These are phyloP conservation scores for Leccinum griseonigrum DNA, from an alignment of 1,284 basidiomycete species.

Conservation along the genomic window DNA sequence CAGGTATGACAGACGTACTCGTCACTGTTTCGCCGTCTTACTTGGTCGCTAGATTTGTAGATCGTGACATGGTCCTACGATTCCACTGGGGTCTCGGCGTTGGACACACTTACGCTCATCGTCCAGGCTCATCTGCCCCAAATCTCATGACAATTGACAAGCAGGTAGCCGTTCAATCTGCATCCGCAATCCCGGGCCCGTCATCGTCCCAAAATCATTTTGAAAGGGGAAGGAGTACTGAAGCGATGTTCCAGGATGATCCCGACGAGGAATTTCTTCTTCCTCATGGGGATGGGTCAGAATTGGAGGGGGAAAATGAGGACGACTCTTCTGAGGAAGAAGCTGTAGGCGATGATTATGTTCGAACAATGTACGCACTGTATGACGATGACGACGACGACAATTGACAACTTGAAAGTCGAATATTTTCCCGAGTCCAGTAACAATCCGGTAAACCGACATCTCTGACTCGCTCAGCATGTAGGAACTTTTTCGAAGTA, in stretches of 20 bases:
- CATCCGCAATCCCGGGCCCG: neutral
- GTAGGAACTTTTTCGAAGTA: too few species aligned
- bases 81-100: too few species aligned
- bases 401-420: neutral
- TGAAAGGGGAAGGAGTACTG: neutral
- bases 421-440: too few species aligned
- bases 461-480: too few species aligned
- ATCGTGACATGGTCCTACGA: too few species aligned
- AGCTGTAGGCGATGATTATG: neutral
- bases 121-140: neutral
- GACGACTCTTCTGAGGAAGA: neutral
- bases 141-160: neutral
- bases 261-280: neutral
- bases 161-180: neutral
- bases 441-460: too few species aligned
- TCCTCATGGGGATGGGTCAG: neutral
- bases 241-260: neutral
- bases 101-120: too few species aligned
- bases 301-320: neutral
- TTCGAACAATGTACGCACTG: neutral
- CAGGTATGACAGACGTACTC: too few species aligned
- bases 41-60: too few species aligned
- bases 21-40: too few species aligned
- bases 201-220: neutral
- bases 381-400: neutral